Conservation (phyloP, 352 stramenopile genomes). For the Globisporangium emineosum region DNA sequence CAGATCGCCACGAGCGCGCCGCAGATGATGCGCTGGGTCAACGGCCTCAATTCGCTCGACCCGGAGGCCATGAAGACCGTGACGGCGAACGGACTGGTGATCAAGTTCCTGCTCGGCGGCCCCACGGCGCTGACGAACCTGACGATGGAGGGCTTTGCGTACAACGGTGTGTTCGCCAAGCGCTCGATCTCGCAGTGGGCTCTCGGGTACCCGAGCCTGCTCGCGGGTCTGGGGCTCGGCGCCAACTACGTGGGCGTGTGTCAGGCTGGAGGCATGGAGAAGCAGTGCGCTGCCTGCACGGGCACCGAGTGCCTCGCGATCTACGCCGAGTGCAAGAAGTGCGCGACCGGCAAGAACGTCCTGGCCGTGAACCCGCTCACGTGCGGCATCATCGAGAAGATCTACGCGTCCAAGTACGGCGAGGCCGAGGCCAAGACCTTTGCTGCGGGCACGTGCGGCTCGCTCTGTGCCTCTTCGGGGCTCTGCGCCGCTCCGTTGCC, state of each 20-base stretch:
- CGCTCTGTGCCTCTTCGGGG: conserved; percentile 39
- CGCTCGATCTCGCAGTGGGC: conserved; percentile 63
- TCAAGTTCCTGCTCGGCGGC: conserved; percentile 34
- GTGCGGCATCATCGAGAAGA: conserved; percentile 34
- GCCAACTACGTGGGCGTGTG: conserved; percentile 52
- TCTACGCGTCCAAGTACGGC: conserved; percentile 43
- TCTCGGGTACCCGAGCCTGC: conserved; percentile 65
- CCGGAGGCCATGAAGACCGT: conserved; percentile 61
- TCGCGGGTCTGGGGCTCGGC: conserved; percentile 55
- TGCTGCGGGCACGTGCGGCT: conserved; percentile 29
- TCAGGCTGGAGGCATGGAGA: conserved; percentile 29
- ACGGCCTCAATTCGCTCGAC: conserved; percentile 76
- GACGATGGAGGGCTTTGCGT: conserved; percentile 58
- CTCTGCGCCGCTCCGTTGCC: conserved; percentile 62
- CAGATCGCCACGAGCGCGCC: conserved; percentile 38
- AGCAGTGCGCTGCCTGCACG: conserved; percentile 38
- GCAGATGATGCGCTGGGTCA: conserved; percentile 74
- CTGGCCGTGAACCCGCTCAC: conserved; percentile 41
- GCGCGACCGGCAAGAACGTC: conserved; percentile 32
- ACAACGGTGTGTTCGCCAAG: conserved; percentile 69
- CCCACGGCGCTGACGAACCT: conserved; percentile 35
- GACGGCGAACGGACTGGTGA: conserved; percentile 31
- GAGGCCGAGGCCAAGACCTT: conserved; percentile 36
- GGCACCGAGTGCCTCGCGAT: conserved; percentile 38
- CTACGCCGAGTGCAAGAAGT: conserved; percentile 34